Base-by-base conservation (phyloP, 2,329 filamentous ascomycete species). In the Fusarium siculi region DNA sequence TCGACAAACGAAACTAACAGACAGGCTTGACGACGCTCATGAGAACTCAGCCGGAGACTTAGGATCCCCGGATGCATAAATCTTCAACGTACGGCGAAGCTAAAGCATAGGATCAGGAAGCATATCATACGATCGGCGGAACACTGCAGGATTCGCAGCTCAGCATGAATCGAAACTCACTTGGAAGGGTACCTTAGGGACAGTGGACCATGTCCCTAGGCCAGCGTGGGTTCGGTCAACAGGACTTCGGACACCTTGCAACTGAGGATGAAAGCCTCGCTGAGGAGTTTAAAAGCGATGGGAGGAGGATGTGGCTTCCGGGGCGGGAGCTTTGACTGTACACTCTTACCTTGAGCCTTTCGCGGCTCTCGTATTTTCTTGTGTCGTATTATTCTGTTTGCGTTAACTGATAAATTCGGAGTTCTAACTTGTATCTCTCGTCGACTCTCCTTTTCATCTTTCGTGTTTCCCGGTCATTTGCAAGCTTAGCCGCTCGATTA, bases 321-420 rank as follows among this genome's bases (percentile, higher is more conserved):
- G 66, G 43, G 67, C 63, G 62, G 66, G 54, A 53, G 54, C 66
- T 69, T 70, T 72, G 73, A 75, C 65, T 77, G 75, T 77, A 76
- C 64, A 77, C 75, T 77, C 72, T 69, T 66, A 70, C 61, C 69
- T 77, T 59, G 72, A 55, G 72, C 65, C 65, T 36, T 52, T 47
- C 32, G 46, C 30, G 68, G 53, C 74, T 74, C 70, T 66, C 60
- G 59, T 71, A 65, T 77, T 75, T 74, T 74, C 67, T 74, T 75
- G 63, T 62, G 53, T 71, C 65, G 57, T 63, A 69, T 65, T 66
- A 65, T 74, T 64, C 73, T 68, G 52, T 49, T 66, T 63, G 58
- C 57, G 73, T 64, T 76, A 61, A 71, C 63, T 73, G 61, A 67
- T 69, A 74, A 74, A 60, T 62, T 74, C 49, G 73, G 66, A 62